These are phyloP conservation scores for Sherardia arvensis DNA, from an alignment of 257 asterid genomes.

Conservation along the genomic window DNA sequence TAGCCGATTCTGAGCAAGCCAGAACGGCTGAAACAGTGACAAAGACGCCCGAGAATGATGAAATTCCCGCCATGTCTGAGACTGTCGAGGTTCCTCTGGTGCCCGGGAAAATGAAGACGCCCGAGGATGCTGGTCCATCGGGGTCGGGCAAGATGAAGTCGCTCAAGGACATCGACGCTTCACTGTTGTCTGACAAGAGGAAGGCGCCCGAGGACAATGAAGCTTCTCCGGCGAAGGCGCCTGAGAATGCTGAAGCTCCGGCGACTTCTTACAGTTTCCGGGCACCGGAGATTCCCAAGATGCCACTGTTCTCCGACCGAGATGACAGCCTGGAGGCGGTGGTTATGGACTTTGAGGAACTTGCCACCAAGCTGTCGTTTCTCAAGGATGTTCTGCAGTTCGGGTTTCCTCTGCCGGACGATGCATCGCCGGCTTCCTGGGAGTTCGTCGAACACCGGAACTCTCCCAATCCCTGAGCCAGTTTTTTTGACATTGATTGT, in stretches of 20 bases:
- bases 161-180: background rate
- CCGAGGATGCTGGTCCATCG: slow-evolving; percentile 2
- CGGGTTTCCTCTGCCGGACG: background rate
- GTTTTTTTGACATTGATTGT: too few species aligned
- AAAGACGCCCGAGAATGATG: background rate
- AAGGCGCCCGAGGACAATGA: background rate
- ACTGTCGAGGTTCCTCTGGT: slow-evolving; percentile 11
- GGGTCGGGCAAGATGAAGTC: background rate
- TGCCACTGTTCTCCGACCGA: background rate
- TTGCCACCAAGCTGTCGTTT: background rate
- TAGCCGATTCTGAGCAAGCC: background rate
- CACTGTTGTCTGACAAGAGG: background rate
- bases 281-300: background rate
- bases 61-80: slow-evolving; percentile 2
- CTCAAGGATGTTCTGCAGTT: background rate
- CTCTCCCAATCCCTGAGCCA: background rate
- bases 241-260: background rate
- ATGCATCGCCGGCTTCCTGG: background rate
- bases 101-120: background rate
- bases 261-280: background rate
- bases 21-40: background rate
- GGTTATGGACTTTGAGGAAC: background rate
- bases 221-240: background rate
- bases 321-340: background rate
- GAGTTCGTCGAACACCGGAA: background rate